Evolutionary conservation across 139 green algal species (phyloP), one percentile per base, ranked within the genome.

Genomic region (Closterium sp.): DNA sequence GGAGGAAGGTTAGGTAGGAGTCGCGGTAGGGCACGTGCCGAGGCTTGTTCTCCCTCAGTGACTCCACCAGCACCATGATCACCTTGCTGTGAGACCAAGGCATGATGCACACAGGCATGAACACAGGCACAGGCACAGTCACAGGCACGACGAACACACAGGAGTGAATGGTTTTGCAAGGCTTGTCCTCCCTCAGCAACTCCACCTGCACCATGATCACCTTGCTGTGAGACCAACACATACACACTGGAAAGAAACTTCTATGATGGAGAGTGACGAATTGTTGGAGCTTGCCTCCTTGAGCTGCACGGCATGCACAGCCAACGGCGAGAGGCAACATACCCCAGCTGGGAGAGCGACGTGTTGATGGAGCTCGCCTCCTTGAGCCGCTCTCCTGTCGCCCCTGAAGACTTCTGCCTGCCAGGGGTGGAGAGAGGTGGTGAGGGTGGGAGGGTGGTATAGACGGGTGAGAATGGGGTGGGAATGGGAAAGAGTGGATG

Each of bases 351-450:
- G 29, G 96, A 97, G 1, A 98, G 96, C 13, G 96, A 98, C 34
- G 97, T 90, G 96, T 98, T 98, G 92, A 98, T 98, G 91, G 97
- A 97, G 93, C 97, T 93, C 38, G 38, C 38, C 38, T 45, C 38
- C 38, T 45, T 45, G 38, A 96, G 90, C 22, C 95, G 28, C 21
- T 95, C 92, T 13, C 95, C 95, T 0, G 30, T 34, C 21, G 91
- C 91, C 27, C 91, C 91, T 28, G 93, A 95, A 30, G 34, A 45
- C 38, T 45, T 45, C 88, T 91, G 94, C 95, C 88, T 94, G 93
- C 93, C 92, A 91, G 88, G 13, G 50, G 38, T 45, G 38, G 38
- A 45, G 0, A 45, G 4, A 0, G 4, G 38, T 9, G 4, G 38
- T 11, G 38, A 45, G 38, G 2, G 38, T 4, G 9, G 38, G 38